Evolutionary conservation across 2,329 filamentous ascomycete genomes (phyloP), one percentile per base, ranked within the genome.

Genomic region (Lasiodiplodia theobromae): DNA sequence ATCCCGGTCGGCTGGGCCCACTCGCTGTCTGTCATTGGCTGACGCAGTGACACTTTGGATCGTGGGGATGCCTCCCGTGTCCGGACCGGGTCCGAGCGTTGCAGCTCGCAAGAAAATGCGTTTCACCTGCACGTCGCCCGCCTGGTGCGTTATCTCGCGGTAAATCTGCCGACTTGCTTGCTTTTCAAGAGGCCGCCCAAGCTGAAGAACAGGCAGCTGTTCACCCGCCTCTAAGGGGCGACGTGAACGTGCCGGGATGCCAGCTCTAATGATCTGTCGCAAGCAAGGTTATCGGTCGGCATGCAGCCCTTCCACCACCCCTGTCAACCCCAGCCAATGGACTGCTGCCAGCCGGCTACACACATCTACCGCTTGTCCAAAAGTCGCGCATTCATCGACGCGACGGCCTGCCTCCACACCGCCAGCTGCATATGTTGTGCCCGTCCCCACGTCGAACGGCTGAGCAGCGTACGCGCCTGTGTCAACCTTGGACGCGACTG

Each of bases 341-440:
- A n/a, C 14, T 16, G 31, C 23, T 18, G 51, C 49, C 47, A 23
- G 64, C 52, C 34, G 23, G 64, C 52, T 56, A 31, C 28, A 67
- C 44, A 28, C 40, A 67, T 37, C 64, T 44, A 21, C 49, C 7
- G 12, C 44, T 40, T 40, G 53, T 25, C 31, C 44, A 53, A 53
- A 67, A 60, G 54, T 60, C 65, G 54, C 65, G 65, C 65, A 67
- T 60, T 44, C 23, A 25, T 31, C 31, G 58, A 54, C 8, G 37
- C 44, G 23, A 63, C 44, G 12, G 25, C 25, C 40, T 63, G 28
- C 16, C 44, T 49, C 58, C 25, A 34, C 16, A 49, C 14, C 60
- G 60, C 37, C n/a, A 16, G 40, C 58, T 51, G 58, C 58, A 51
- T 52, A 47, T 63, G 60, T n/a, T 14, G 47, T 40, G 31, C 44